phyloP scores from a whole-genome alignment of 2,329 filamentous ascomycete species.

The Elsinoe australis region DNA sequence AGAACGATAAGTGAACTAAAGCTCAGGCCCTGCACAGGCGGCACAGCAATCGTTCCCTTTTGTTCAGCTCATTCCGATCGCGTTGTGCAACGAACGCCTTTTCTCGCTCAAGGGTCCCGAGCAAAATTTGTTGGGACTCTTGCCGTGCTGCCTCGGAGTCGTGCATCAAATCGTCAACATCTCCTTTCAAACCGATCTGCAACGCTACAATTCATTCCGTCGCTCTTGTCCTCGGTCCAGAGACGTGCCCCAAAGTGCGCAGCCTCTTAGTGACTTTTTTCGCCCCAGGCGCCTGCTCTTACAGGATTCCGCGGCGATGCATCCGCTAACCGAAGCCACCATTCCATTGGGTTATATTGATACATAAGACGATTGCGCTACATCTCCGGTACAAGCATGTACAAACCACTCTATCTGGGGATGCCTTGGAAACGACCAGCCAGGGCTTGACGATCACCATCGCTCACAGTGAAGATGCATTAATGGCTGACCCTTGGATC shows the following conservation, averaged over 20 bases:
- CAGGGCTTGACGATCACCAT: no score
- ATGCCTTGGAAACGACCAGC: no score
- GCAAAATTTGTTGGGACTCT: slow-evolving; percentile 13
- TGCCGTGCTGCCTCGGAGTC: slow-evolving; percentile 12
- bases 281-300: not conserved
- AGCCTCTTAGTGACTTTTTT: no score
- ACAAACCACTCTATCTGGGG: slow-evolving; percentile 10
- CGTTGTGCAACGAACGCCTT: no score
- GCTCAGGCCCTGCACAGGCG: no score
- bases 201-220: not conserved
- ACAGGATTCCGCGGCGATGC: slow-evolving; percentile 3
- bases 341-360: slow-evolving; percentile 14
- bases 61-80: no score
- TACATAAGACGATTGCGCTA: slow-evolving; percentile 3
- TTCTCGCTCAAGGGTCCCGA: not conserved
- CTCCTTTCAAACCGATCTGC: slow-evolving; percentile 7
- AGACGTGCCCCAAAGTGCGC: no score
- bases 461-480: no score
- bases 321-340: not conserved
- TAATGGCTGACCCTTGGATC: no score
- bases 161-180: not conserved
- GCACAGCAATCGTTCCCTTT: no score
- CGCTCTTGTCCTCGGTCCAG: slow-evolving; percentile 8
- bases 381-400: slow-evolving; percentile 8
- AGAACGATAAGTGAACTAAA: slow-evolving; percentile 1